A percentile compares a stretch with the other conserved stretches of the same genome.
These are phyloP conservation scores for Leccinum disarticulatum DNA, from an alignment of 768 basidiomycete genomes.

Conservation along the genomic window DNA sequence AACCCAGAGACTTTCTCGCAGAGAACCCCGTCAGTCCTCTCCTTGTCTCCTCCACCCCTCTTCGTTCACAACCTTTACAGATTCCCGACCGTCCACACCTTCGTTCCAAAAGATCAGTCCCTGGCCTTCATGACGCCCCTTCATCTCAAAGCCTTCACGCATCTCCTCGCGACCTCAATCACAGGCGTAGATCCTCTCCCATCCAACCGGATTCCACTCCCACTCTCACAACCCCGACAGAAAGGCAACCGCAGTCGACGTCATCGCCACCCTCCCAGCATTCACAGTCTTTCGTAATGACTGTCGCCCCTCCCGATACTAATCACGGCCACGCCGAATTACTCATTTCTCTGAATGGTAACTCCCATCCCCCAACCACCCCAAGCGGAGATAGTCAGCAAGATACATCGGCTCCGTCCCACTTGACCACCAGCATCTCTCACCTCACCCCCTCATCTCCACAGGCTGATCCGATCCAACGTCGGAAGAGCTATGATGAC, in stretches of 20 bases:
- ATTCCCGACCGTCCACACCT: constrained; percentile 11
- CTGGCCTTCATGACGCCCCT: constrained; percentile 25
- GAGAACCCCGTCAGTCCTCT: constrained; percentile 43
- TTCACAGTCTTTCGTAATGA: constrained; percentile 42
- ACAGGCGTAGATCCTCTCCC: constrained; percentile 17
- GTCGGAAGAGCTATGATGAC: constrained; percentile 47
- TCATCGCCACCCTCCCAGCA: constrained; percentile 25
- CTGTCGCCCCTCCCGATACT: constrained; percentile 41
- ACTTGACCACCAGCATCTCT: constrained; percentile 4
- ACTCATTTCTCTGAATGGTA: constrained; percentile 6
- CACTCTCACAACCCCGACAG: constrained; percentile 21
- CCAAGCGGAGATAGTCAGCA: neutral
- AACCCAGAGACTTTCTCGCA: constrained; percentile 30
- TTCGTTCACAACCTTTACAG: constrained; percentile 8
- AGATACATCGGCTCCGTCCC: constrained; percentile 21
- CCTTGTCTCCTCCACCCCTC: neutral
- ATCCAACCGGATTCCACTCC: constrained; percentile 5
- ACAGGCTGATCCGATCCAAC: constrained; percentile 17
- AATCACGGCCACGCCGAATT: constrained; percentile 3
- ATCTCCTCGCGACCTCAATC: constrained; percentile 14
- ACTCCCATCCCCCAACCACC: constrained; percentile 1
- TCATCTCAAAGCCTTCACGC: constrained; percentile 22
- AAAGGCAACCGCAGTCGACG: constrained; percentile 11
- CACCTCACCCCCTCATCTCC: constrained; percentile 26
- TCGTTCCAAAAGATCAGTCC: constrained; percentile 23